These are phyloP conservation scores for Raphanus hybrid DNA, from an alignment of 441 rosid species.

Conservation along the genomic window DNA sequence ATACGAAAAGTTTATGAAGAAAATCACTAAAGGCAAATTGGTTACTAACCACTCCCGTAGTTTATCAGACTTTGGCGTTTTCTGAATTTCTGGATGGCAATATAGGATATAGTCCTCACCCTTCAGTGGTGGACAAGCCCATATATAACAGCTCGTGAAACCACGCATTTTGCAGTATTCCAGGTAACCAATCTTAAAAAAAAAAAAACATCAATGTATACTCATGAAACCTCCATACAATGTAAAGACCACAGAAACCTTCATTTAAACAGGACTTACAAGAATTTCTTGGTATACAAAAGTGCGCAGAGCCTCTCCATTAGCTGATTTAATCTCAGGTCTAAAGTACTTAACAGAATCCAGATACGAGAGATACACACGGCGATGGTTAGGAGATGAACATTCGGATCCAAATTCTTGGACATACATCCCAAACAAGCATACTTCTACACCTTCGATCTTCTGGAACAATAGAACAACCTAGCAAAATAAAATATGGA, in stretches of 20 bases:
- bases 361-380: constrained; percentile 95
- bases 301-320: constrained; percentile 98
- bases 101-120: constrained; percentile 99
- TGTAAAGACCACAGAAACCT: constrained; percentile 15
- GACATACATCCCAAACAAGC: constrained; percentile 98
- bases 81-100: constrained; percentile 99
- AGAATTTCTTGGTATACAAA: constrained; percentile 97
- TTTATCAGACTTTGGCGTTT: constrained; percentile 99
- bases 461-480: constrained; percentile 94
- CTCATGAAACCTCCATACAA: constrained; percentile 26
- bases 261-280: constrained; percentile 54
- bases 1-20: neutral
- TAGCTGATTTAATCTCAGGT: constrained; percentile 89
- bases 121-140: constrained; percentile 99
- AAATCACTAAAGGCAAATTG: constrained; percentile 7
- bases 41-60: constrained; percentile 91
- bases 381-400: constrained; percentile 83
- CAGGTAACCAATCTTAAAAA: constrained; percentile 92
- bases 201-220: constrained; percentile 21
- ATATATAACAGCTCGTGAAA: constrained; percentile 98
- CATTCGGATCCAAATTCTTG: constrained; percentile 98
- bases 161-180: constrained; percentile 98
- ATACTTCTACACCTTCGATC: constrained; percentile 99
- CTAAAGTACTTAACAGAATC: constrained; percentile 98
- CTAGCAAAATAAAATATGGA: constrained; percentile 51